Percentiles rank a stretch among this genome's conserved stretches.
phyloP scores from a whole-genome alignment of 495 filamentous ascomycete species.

The Penicillium herquei region DNA sequence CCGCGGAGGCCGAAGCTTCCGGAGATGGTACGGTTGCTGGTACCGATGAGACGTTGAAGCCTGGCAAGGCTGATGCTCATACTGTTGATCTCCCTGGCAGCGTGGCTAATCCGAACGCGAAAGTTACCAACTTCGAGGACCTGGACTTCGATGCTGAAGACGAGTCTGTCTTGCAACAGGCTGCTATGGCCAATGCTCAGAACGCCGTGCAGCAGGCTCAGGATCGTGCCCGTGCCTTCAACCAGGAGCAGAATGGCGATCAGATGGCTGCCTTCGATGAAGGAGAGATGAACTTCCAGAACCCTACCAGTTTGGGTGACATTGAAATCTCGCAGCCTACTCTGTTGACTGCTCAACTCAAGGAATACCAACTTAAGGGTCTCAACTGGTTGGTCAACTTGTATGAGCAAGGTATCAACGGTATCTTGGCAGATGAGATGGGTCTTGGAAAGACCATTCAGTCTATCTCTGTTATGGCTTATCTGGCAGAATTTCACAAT shows the following conservation, averaged over 20 bases:
- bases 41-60: slow-evolving; percentile 42
- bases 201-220: slow-evolving; percentile 94
- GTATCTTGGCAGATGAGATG: slow-evolving; percentile 98
- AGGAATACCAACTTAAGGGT: slow-evolving; percentile 98
- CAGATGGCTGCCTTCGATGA: slow-evolving; percentile 58
- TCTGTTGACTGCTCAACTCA: slow-evolving; percentile 88
- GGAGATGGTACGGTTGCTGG: slow-evolving; percentile 69
- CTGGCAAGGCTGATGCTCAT: slow-evolving; percentile 44
- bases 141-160: slow-evolving; percentile 96
- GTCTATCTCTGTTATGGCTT: slow-evolving; percentile 98
- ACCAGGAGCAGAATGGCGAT: slow-evolving; percentile 55
- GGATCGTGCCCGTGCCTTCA: slow-evolving; percentile 87
- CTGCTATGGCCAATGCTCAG: slow-evolving; percentile 93
- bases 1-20: slow-evolving; percentile 87
- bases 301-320: slow-evolving; percentile 89
- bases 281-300: slow-evolving; percentile 99
- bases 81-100: slow-evolving; percentile 58
- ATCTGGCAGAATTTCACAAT: slow-evolving; percentile 92
- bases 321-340: slow-evolving; percentile 93
- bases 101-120: slow-evolving; percentile 55
- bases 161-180: slow-evolving; percentile 73
- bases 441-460: slow-evolving; percentile 98
- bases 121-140: slow-evolving; percentile 90
- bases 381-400: slow-evolving; percentile 98
- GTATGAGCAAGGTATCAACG: slow-evolving; percentile 99